Evolutionary conservation across 768 basidiomycete genomes (phyloP), one percentile per base, ranked within the genome.

Genomic region (Lanmaoa pseudosensibilis): DNA sequence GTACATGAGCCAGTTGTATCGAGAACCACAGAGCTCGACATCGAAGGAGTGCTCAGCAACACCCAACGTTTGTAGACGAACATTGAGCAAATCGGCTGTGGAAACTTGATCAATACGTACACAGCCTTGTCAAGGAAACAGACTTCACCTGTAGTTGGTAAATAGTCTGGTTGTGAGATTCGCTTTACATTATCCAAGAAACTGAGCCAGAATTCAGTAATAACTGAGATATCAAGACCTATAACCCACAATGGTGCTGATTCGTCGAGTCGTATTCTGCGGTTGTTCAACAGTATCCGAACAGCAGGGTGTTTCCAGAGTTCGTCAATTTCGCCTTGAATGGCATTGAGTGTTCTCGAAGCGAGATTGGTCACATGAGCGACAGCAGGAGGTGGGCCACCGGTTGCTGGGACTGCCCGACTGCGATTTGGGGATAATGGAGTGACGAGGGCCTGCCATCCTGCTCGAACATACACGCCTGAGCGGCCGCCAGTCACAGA

Each of bases 31-130:
- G 58, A 85, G 79, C 55, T 78, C 78, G 56, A 91, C 83, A 54
- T 85, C 80, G 67, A 90, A 90, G 2, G 81, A 76, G 66, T 91
- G 88, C 61, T 92, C 90, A 54, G 85, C 82, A 21, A 92, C 85
- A 3, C 90, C 90, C 13, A 92, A 73, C 0, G 90, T 92, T 73
- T 90, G 90, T 34, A 93, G 73, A 23, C 90, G 87, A 55, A 89
- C 89, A 54, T 87, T 85, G 15, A 93, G 78, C 53, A 92, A 80
- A 69, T 93, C 90, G 61, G 83, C 90, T 90, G 66, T 36, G 36
- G 39, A 45, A 37, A 48, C 19, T 40, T 27, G 25, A 43, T 61
- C 34, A 56, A 37, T 23, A 57, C 11, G 45, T 41, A 16, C 2
- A 18, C 27, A 27, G 15, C 30, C 12, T n/a, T 38, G 23, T 15